Evolutionary conservation across 2,329 filamentous ascomycete species (phyloP).

Genomic region (Akanthomyces dipterigenus): DNA sequence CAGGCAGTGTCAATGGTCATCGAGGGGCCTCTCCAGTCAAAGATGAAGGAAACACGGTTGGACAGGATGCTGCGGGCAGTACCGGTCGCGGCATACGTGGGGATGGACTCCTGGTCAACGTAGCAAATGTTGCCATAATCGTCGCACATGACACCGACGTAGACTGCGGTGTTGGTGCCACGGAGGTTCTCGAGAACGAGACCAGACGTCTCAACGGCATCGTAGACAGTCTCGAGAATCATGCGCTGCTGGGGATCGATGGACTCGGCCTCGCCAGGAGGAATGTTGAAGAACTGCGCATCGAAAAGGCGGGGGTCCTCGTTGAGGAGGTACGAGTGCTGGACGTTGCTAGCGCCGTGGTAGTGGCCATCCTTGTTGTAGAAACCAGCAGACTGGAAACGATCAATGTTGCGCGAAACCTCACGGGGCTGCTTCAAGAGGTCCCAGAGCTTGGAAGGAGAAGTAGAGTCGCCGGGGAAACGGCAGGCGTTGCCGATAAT

Average conservation of each 20-base stretch:
- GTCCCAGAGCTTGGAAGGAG: conserved; percentile 17
- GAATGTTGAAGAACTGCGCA: conserved; percentile 18
- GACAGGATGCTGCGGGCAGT: conserved; percentile 28
- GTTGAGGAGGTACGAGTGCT: conserved; percentile 24
- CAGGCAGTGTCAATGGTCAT: conserved; percentile 31
- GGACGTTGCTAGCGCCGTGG: conserved; percentile 21
- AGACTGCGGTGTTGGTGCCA: conserved; percentile 20
- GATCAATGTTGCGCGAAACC: conserved; percentile 15
- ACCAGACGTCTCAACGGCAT: conserved; percentile 23
- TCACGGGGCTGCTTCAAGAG: conserved; percentile 15
- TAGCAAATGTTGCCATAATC: conserved; percentile 15
- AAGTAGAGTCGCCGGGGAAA: conserved; percentile 17
- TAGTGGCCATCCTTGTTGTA: conserved; percentile 20
- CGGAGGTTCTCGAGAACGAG: conserved; percentile 22
- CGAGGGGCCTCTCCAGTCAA: conserved; percentile 28
- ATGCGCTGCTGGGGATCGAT: conserved; percentile 29
- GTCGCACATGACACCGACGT: conserved; percentile 19
- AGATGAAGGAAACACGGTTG: conserved; percentile 38
- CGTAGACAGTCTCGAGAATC: conserved; percentile 30
- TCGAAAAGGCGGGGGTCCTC: conserved; percentile 17
- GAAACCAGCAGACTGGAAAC: conserved; percentile 17
- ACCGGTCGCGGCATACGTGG: conserved; percentile 19
- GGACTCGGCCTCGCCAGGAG: conserved; percentile 15
- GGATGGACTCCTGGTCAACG: conserved; percentile 13
- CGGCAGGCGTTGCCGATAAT: conserved; percentile 20